These are phyloP conservation scores for Cercospora sesami DNA, from an alignment of 2,329 filamentous ascomycete genomes.

Conservation along the genomic window DNA sequence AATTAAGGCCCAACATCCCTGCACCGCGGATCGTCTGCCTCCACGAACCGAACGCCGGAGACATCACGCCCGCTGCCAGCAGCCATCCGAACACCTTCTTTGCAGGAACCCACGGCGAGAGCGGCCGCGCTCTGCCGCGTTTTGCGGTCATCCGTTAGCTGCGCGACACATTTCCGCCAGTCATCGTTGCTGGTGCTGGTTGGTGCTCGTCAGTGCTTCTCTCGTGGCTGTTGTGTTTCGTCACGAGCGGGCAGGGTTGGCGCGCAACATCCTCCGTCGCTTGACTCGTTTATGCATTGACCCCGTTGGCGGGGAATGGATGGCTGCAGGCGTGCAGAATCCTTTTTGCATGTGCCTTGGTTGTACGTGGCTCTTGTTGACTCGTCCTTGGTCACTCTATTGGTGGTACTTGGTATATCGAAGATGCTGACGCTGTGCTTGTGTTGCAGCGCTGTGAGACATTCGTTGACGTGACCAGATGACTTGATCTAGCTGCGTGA, in stretches of 20 bases:
- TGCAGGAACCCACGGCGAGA: not conserved
- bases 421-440: not conserved
- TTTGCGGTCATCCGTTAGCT: slow-evolving; percentile 11
- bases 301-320: not conserved
- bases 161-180: slow-evolving; percentile 6
- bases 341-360: not conserved
- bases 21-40: not conserved
- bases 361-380: not conserved
- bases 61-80: not conserved
- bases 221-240: not conserved
- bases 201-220: not conserved
- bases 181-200: not conserved
- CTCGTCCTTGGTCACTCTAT: not conserved
- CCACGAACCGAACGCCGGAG: not conserved
- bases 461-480: slow-evolving; percentile 23
- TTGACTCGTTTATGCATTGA: not conserved
- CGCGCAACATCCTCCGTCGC: not conserved
- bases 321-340: not conserved
- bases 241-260: not conserved
- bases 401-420: not conserved
- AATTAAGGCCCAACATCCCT: not conserved
- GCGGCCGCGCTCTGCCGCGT: slow-evolving; percentile 11
- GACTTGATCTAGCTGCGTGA: slow-evolving; percentile 16
- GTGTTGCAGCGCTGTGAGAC: slow-evolving; percentile 3
- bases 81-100: not conserved